Evolutionary conservation across 2,329 filamentous ascomycete species (phyloP), one percentile per base, ranked within the genome.

Genomic region (Colletotrichum brevisporum): DNA sequence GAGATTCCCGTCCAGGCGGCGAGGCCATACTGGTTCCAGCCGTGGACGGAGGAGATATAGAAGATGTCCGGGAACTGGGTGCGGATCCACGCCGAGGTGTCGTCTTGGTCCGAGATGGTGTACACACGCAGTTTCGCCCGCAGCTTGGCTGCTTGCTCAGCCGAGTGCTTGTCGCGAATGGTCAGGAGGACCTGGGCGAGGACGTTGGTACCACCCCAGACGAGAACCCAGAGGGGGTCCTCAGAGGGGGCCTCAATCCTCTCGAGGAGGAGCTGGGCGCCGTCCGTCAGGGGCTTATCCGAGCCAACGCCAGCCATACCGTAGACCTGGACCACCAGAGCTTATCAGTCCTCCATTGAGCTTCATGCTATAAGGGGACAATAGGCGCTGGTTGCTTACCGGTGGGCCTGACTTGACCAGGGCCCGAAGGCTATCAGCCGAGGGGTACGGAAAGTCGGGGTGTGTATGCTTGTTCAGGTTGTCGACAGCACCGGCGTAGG

Each of bases 101-200:
- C 84, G 71, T 90, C 88, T 71, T 90, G 88, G 71, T 90, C 88
- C 6, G 86, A 88, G 63, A 90, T 88, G 48, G 87, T 78, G 74
- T 88, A 88, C 4, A 88, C 80, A 6, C 85, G 78, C 9, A 88
- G 74, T 68, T 83, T 84, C 2, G 78, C 72, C 2, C 80, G 75
- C 27, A 87, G 76, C 1, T 67, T 68, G 0, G 77, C 75, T 1
- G 81, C 76, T 0, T 84, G 79, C 12, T 56, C 56, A 12, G 74
- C 68, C 36, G 76, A 69, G 31, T 55, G 16, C 39, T 65, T 59
- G 13, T 73, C 72, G 74, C n/a, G 74, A 47, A 85, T 79, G 15
- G 82, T 77, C n/a, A 81, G 74, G 13, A 88, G 78, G 2, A 82
- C 84, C 62, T 85, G 81, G 4, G 86, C 86, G 4, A 88, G 80